Evolutionary conservation across 805 yeast species (phyloP).

Genomic region (Yarrowia deformans): DNA sequence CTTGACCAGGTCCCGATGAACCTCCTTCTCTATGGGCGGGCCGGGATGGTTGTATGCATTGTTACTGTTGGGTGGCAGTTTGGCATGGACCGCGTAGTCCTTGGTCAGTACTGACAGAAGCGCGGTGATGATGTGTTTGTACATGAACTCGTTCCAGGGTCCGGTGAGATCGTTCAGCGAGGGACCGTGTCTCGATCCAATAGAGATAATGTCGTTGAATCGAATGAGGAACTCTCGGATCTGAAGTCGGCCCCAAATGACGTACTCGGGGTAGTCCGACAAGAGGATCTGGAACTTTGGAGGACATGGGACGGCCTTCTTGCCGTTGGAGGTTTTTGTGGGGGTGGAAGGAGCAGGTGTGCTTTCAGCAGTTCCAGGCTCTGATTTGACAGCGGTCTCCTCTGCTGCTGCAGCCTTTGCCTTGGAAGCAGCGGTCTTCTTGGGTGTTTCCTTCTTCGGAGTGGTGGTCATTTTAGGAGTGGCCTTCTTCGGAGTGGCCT

Average conservation of each 20-base stretch:
- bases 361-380: background rate
- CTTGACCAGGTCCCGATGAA: slow-evolving; percentile 42
- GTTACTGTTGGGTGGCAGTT: slow-evolving; percentile 11
- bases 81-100: slow-evolving; percentile 33
- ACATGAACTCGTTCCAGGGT: slow-evolving; percentile 51
- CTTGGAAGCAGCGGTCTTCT: slow-evolving; percentile 2
- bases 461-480: slow-evolving; percentile 1
- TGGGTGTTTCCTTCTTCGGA: slow-evolving; percentile 2
- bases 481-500: background rate
- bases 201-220: slow-evolving; percentile 51
- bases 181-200: slow-evolving; percentile 49
- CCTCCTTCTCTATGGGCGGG: slow-evolving; percentile 47
- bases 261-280: slow-evolving; percentile 44
- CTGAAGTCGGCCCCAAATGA: slow-evolving; percentile 50
- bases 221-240: slow-evolving; percentile 52
- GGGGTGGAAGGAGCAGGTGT: slow-evolving; percentile 20
- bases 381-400: slow-evolving; percentile 21
- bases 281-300: slow-evolving; percentile 47
- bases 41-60: slow-evolving; percentile 46
- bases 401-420: slow-evolving; percentile 2
- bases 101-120: slow-evolving; percentile 47
- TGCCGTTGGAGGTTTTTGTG: slow-evolving; percentile 4
- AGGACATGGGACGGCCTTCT: slow-evolving; percentile 40
- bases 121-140: slow-evolving; percentile 49
- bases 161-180: slow-evolving; percentile 50